Percentiles rank a stretch among this genome's conserved stretches.
These are phyloP conservation scores for Yarrowia osloensis DNA, from an alignment of 805 yeast genomes.

Conservation along the genomic window DNA sequence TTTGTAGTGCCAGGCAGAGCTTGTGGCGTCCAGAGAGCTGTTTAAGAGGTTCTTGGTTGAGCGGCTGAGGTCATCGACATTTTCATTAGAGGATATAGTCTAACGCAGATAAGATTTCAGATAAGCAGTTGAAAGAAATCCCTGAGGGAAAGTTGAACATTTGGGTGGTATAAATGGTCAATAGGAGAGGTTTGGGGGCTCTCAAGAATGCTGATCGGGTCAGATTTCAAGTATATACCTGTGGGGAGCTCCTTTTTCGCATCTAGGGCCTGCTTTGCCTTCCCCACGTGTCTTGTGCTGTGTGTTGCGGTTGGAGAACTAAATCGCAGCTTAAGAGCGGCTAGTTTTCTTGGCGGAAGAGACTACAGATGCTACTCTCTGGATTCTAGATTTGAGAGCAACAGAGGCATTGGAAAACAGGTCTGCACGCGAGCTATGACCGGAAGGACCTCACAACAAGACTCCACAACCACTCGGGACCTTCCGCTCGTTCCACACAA, in stretches of 20 bases:
- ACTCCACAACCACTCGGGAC: not conserved
- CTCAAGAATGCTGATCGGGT: not conserved
- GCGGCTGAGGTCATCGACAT: slow-evolving; percentile 18
- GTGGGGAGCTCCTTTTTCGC: no score
- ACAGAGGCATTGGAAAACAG: not conserved
- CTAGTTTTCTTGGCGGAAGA: not conserved
- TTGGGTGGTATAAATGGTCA: not conserved
- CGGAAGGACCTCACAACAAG: not conserved
- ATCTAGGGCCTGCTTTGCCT: not conserved
- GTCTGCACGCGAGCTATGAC: no score
- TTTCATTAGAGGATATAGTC: not conserved
- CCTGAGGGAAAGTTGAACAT: no score
- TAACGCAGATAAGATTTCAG: slow-evolving; percentile 15
- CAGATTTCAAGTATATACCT: not conserved
- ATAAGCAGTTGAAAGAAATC: not conserved
- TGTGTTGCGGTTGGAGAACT: slow-evolving; percentile 9
- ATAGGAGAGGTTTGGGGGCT: not conserved
- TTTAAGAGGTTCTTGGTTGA: not conserved
- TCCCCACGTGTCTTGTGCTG: not conserved
- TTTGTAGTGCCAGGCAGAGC: not conserved
- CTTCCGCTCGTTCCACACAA: not conserved
- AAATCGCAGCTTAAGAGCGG: not conserved
- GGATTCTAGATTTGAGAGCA: no score
- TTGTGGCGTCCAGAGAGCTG: not conserved
- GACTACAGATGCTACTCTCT: not conserved